Base-by-base conservation (phyloP, 1,284 basidiomycete genomes). In the Caloboletus firmus region DNA sequence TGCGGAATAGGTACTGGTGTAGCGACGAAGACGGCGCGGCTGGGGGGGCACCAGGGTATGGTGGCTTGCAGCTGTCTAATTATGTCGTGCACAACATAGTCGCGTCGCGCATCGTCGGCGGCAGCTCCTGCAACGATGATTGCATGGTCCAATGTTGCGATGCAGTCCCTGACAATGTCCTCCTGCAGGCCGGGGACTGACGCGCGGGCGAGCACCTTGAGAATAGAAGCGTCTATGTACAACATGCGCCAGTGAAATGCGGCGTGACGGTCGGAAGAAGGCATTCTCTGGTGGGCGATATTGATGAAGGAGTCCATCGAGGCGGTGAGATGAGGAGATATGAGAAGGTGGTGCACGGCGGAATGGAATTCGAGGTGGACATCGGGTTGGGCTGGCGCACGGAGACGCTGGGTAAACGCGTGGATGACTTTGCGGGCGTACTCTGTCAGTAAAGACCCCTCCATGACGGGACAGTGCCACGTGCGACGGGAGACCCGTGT, bases 51-150 rank as follows among this genome's bases (percentile, higher is more conserved):
- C 37, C 41, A 40, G 31, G 58, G 50, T 31, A 64, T 24, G 47
- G 12, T 34, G 15, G 62, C 57, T 62, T 85, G 81, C 24, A 83
- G 74, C 37, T 62, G 58, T 34, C 63, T 59, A 57, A 97, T 90
- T 34, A 91, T 67, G 18, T 75, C 73, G 36, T 83, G 76, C 11
- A 91, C 77, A 44, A 87, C 66, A 32, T 56, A 28, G 34, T 87
- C 82, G 34, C 83, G 69, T 45, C 89, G 74, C 7, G 76, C 75
- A 28, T 77, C 67, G 8, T 91, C 91, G 24, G 85, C 78, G 1
- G 86, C 84, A 1, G 67, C 67, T 0, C 94, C 95, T 9, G 93
- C 89, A 42, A 96, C 79, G 60, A 98, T 86, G 59, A 96, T 86
- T 1, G 88, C 87, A 62, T 78, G 78, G 66, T 98, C 95, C 30